Conservation (phyloP, 345 rosid species). For the Eucalyptus victrix region DNA sequence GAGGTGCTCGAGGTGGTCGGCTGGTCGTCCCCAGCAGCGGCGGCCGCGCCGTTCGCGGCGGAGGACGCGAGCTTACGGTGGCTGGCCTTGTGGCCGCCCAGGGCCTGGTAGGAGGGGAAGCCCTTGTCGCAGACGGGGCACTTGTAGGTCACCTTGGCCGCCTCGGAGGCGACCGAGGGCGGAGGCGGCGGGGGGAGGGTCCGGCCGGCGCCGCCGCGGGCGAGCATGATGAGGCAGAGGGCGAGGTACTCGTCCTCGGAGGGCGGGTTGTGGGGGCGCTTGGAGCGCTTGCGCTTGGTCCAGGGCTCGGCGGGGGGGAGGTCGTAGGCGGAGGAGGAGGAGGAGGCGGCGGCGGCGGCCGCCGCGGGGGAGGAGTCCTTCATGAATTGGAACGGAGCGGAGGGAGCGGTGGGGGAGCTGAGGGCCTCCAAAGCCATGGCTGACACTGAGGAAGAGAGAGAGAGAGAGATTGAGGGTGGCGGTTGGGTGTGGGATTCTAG, state of each 20-base stretch:
- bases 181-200: not conserved
- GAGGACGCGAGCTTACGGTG: not conserved
- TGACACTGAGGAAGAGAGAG: not conserved
- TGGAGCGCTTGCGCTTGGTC: slow-evolving; percentile 82
- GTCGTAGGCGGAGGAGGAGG: not conserved
- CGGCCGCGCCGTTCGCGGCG: not conserved
- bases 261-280: slow-evolving; percentile 49
- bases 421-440: slow-evolving; percentile 65
- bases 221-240: slow-evolving; percentile 91
- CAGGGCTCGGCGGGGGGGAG: slow-evolving; percentile 40
- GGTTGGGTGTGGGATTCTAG: not conserved
- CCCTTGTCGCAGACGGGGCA: slow-evolving; percentile 6
- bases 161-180: not conserved
- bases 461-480: not conserved
- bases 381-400: slow-evolving; percentile 11
- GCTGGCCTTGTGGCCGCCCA: slow-evolving; percentile 17
- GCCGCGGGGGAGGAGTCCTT: slow-evolving; percentile 5
- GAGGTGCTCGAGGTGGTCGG: not conserved
- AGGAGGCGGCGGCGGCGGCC: slow-evolving; percentile 19
- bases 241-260: slow-evolving; percentile 89
- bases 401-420: slow-evolving; percentile 35
- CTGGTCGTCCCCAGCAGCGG: not conserved
- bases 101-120: slow-evolving; percentile 8
- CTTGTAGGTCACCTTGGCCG: not conserved
- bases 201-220: slow-evolving; percentile 39